These are phyloP conservation scores for Pichia ethanolica DNA, from an alignment of 805 yeast species.

Conservation along the genomic window DNA sequence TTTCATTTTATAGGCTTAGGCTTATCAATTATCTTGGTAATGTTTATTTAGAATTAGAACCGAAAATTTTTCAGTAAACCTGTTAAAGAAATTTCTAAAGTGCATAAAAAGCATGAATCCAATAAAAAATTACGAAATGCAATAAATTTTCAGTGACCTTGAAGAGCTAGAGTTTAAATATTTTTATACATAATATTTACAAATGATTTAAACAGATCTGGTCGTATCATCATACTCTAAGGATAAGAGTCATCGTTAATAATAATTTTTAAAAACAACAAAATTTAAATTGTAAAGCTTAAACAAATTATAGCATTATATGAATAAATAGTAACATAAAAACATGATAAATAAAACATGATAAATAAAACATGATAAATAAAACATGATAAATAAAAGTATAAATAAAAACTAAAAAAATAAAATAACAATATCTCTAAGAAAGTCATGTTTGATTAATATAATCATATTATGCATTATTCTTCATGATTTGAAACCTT, in stretches of 20 bases:
- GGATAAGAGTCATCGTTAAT: neutral
- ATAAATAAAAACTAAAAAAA: too few relatives aligned
- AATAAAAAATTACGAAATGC: neutral
- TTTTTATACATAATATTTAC: neutral
- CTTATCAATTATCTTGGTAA: neutral
- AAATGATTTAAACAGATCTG: neutral
- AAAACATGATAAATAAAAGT: too few relatives aligned
- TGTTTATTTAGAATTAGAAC: neutral
- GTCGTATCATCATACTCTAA: neutral
- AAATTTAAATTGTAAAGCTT: too few relatives aligned
- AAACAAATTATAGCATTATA: too few relatives aligned
- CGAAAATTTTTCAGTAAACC: neutral
- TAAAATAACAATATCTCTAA: too few relatives aligned
- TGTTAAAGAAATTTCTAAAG: neutral
- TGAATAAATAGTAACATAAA: too few relatives aligned
- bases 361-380: too few relatives aligned
- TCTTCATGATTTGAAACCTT: slow-evolving; percentile 1
- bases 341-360: too few relatives aligned
- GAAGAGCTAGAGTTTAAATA: neutral
- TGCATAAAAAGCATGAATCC: neutral
- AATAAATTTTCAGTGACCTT: neutral
- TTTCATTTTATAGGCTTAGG: neutral
- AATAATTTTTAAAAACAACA: too few relatives aligned
- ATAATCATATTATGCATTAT: neutral
- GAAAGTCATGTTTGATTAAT: too few relatives aligned